Evolutionary conservation across 177 flowering plant species (phyloP).

Genomic region (Vitis hybrid): DNA sequence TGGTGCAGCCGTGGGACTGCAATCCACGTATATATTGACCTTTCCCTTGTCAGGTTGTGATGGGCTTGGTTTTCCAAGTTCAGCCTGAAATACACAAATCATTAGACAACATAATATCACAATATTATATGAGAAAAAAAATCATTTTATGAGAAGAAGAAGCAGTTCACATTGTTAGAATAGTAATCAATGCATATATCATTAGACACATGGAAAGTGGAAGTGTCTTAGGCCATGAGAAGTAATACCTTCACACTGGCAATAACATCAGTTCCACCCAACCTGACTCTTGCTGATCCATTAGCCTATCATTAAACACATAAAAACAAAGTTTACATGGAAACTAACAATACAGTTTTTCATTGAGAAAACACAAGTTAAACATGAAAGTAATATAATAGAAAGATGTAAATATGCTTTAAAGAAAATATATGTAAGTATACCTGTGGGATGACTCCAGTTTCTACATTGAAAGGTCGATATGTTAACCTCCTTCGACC

Average conservation of each 20-base stretch:
- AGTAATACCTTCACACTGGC: slow-evolving; percentile 83
- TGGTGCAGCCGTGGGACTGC: slow-evolving; percentile 92
- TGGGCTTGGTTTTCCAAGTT: slow-evolving; percentile 80
- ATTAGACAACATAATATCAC: slow-evolving; percentile 2
- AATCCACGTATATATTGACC: slow-evolving; percentile 71
- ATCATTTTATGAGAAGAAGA: slow-evolving; percentile 1
- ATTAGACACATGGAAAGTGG: neutral
- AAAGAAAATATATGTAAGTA: neutral
- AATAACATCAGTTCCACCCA: slow-evolving; percentile 92
- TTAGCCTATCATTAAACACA: slow-evolving; percentile 56
- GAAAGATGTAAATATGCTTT: neutral
- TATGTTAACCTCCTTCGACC: slow-evolving; percentile 72
- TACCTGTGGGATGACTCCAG: slow-evolving; percentile 94
- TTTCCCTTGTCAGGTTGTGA: slow-evolving; percentile 80
- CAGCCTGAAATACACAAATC: slow-evolving; percentile 61
- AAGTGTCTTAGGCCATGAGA: neutral
- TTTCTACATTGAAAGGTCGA: slow-evolving; percentile 77
- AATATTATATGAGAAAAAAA: neutral
- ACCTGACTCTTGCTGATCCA: slow-evolving; percentile 88
- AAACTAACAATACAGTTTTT: neutral
- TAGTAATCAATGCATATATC: neutral
- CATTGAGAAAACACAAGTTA: neutral
- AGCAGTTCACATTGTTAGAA: neutral
- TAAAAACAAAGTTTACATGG: neutral
- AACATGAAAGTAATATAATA: neutral